phyloP scores from a whole-genome alignment of 1,139 yeast genomes.

The Candida dubliniensis region DNA sequence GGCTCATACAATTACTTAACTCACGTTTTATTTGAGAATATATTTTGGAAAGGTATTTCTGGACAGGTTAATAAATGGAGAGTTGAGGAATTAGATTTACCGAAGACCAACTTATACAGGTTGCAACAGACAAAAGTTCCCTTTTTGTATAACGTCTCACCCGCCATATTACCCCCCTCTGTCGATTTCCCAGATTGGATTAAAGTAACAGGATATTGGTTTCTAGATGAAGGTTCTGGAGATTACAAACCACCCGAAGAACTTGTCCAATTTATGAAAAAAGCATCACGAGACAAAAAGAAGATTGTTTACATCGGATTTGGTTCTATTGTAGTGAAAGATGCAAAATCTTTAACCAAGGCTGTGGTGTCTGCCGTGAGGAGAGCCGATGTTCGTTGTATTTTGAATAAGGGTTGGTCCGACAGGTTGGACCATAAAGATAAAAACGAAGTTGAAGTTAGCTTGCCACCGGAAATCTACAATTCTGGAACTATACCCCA shows the following conservation, averaged over 20 bases:
- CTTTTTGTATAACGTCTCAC: conserved; percentile 84
- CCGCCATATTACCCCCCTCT: conserved; percentile 85
- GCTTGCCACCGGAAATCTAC: conserved; percentile 67
- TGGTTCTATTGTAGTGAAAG: conserved; percentile 89
- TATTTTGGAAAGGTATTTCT: conserved; percentile 93
- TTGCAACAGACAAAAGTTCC: conserved; percentile 82
- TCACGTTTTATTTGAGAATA: conserved; percentile 87
- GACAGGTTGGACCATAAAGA: conserved; percentile 52
- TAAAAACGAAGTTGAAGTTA: conserved; percentile 41
- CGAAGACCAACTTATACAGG: conserved; percentile 66
- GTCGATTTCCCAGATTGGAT: conserved; percentile 95
- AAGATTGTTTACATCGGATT: conserved; percentile 89
- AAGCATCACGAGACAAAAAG: conserved; percentile 60
- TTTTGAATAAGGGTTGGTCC: conserved; percentile 94
- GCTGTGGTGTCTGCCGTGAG: conserved; percentile 78
- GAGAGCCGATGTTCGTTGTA: conserved; percentile 79
- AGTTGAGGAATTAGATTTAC: conserved; percentile 59
- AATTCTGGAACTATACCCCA: conserved; percentile 80
- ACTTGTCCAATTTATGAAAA: conserved; percentile 59
- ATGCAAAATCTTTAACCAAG: conserved; percentile 73
- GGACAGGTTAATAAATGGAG: conserved; percentile 90
- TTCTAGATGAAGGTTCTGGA: conserved; percentile 68
- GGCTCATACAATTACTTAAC: conserved; percentile 91
- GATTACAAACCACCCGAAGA: conserved; percentile 65
- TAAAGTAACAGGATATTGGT: conserved; percentile 95